A percentile compares a stretch with the other conserved stretches of the same genome.
Evolutionary conservation across 768 basidiomycete species (phyloP).

Genomic region (Chalciporus piperatus): DNA sequence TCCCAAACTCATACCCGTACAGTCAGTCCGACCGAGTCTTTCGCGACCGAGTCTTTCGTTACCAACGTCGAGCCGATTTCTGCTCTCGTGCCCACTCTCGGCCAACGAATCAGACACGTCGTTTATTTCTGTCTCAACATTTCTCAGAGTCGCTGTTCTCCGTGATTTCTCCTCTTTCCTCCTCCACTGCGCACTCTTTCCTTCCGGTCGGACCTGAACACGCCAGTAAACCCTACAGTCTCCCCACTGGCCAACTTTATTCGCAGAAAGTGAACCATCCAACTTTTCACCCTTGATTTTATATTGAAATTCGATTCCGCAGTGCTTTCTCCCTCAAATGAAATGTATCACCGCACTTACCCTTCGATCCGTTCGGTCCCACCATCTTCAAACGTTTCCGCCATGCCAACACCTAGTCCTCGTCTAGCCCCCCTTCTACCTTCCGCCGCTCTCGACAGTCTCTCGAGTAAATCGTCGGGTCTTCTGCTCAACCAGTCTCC

Average conservation of each 20-base stretch:
- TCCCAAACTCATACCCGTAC: neutral
- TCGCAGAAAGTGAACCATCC: slow-evolving; percentile 22
- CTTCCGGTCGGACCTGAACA: neutral
- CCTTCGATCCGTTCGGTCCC: slow-evolving; percentile 58
- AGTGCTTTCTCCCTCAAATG: slow-evolving; percentile 38
- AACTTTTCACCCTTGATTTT: neutral
- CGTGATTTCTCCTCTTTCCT: slow-evolving; percentile 4
- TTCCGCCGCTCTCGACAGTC: slow-evolving; percentile 41
- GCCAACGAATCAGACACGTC: slow-evolving; percentile 8
- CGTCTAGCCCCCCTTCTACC: slow-evolving; percentile 53
- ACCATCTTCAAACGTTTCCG: slow-evolving; percentile 31
- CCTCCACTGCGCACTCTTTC: neutral
- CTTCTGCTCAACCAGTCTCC: slow-evolving; percentile 35
- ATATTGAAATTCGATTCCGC: slow-evolving; percentile 15
- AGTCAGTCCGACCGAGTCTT: neutral
- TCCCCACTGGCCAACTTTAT: neutral
- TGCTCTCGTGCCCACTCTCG: neutral
- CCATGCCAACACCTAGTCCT: slow-evolving; percentile 30
- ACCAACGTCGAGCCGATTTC: neutral
- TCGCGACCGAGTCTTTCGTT: neutral
- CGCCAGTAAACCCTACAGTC: neutral
- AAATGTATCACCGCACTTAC: slow-evolving; percentile 63
- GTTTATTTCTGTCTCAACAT: slow-evolving; percentile 1
- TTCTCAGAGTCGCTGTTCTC: slow-evolving; percentile 3
- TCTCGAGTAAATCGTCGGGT: slow-evolving; percentile 39